phyloP scores from a whole-genome alignment of 768 basidiomycete genomes.

The Boletus bicolor region DNA sequence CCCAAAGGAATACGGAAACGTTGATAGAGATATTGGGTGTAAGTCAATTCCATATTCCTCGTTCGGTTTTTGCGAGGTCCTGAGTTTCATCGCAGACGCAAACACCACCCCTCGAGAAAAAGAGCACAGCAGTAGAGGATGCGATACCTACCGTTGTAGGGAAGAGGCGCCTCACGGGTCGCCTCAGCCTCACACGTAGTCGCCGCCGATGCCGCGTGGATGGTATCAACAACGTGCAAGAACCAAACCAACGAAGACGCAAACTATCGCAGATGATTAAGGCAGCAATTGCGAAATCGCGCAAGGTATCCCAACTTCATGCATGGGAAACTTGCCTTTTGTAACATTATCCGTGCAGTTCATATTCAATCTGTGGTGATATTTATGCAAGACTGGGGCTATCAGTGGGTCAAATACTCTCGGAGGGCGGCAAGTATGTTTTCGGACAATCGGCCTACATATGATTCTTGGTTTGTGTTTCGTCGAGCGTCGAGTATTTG shows the following conservation, averaged over 20 bases:
- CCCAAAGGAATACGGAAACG: slow-evolving; percentile 4
- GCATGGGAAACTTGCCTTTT: slow-evolving; percentile 16
- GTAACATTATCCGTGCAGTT: slow-evolving; percentile 22
- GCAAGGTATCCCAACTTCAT: slow-evolving; percentile 21
- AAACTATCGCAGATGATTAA: slow-evolving; percentile 21
- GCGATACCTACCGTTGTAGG: slow-evolving; percentile 2
- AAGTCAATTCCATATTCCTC: slow-evolving; percentile 1
- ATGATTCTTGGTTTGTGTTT: slow-evolving; percentile 18
- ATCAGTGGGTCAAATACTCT: background rate
- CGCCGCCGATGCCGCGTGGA: slow-evolving; percentile 1
- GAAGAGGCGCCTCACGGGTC: slow-evolving; percentile 5
- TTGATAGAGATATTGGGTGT: slow-evolving; percentile 19
- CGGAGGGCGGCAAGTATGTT: background rate
- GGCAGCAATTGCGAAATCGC: slow-evolving; percentile 18
- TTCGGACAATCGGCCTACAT: slow-evolving; percentile 10
- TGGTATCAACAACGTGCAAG: slow-evolving; percentile 6
- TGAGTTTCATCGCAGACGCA: slow-evolving; percentile 12
- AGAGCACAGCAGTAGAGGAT: slow-evolving; percentile 6
- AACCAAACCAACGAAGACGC: slow-evolving; percentile 7
- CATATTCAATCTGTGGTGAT: slow-evolving; percentile 22
- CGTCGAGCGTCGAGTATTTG: slow-evolving; percentile 19
- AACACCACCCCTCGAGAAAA: background rate
- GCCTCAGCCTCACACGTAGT: slow-evolving; percentile 4
- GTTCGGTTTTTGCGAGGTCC: background rate
- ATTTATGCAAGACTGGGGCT: slow-evolving; percentile 2